Percentiles rank a stretch among this genome's conserved stretches.
Conservation (phyloP, 345 rosid species). For the Erysimum cheiranthoides region DNA sequence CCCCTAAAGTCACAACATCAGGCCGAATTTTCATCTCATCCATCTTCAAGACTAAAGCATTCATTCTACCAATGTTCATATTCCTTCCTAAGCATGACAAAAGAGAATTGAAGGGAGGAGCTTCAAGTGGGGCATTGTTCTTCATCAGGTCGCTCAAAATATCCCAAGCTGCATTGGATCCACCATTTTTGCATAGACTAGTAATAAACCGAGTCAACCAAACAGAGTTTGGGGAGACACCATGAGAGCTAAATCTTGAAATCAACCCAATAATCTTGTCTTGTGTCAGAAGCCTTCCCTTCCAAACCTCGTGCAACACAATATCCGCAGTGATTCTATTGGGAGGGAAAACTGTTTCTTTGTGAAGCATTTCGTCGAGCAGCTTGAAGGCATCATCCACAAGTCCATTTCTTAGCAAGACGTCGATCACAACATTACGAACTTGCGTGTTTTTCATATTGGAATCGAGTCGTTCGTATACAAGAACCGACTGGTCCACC, state of each 20-base stretch:
- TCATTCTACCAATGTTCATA: slow-evolving; percentile 59
- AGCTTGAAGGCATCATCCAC: slow-evolving; percentile 63
- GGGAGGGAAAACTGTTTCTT: slow-evolving; percentile 50
- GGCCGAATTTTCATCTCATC: slow-evolving; percentile 59
- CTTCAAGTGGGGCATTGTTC: slow-evolving; percentile 53
- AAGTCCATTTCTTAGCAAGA: slow-evolving; percentile 48
- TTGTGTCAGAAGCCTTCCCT: slow-evolving; percentile 42
- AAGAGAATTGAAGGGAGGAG: slow-evolving; percentile 65
- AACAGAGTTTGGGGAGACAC: slow-evolving; percentile 56
- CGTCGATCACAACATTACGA: slow-evolving; percentile 51
- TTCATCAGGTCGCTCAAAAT: slow-evolving; percentile 53
- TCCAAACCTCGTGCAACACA: slow-evolving; percentile 52
- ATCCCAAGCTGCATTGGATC: slow-evolving; percentile 54
- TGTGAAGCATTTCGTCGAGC: slow-evolving; percentile 87
- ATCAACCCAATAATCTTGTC: slow-evolving; percentile 55
- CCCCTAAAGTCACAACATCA: slow-evolving; percentile 65
- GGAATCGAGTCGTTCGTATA: slow-evolving; percentile 54
- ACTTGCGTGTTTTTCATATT: slow-evolving; percentile 50
- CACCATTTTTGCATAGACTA: slow-evolving; percentile 53
- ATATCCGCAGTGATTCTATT: slow-evolving; percentile 54
- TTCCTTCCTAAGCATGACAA: slow-evolving; percentile 61
- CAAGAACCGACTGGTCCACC: slow-evolving; percentile 53
- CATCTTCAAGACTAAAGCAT: slow-evolving; percentile 60
- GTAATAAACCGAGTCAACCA: slow-evolving; percentile 56
- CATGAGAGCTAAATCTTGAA: slow-evolving; percentile 51